Evolutionary conservation across 1,284 basidiomycete genomes (phyloP).

Genomic region (Schizophyllum commune): DNA sequence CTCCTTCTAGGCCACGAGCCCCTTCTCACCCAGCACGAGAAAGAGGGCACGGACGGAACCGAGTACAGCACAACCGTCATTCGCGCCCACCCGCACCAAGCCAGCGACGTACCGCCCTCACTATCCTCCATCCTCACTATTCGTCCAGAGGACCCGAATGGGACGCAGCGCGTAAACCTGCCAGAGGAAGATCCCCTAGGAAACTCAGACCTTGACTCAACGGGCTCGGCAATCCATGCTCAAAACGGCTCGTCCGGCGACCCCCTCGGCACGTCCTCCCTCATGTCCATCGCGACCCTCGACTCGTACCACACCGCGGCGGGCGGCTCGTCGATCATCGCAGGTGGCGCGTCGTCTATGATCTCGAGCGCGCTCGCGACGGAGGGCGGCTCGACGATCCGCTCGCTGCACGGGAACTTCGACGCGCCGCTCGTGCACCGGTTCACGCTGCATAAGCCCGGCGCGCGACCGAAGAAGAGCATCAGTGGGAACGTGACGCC

Average conservation of each 20-base stretch:
- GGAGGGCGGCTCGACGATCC: slow-evolving; percentile 63
- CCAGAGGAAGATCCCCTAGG: slow-evolving; percentile 23
- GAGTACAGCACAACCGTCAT: slow-evolving; percentile 67
- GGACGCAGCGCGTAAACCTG: slow-evolving; percentile 9
- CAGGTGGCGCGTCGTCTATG: slow-evolving; percentile 29
- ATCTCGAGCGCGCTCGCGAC: slow-evolving; percentile 60
- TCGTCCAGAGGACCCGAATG: slow-evolving; percentile 45
- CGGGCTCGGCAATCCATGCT: slow-evolving; percentile 18
- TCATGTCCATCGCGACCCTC: slow-evolving; percentile 53
- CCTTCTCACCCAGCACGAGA: slow-evolving; percentile 36
- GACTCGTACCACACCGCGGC: slow-evolving; percentile 65
- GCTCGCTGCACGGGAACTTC: slow-evolving; percentile 32
- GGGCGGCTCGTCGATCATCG: background rate
- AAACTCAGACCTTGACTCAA: slow-evolving; percentile 45
- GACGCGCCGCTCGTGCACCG: slow-evolving; percentile 60
- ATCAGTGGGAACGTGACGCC: slow-evolving; percentile 26
- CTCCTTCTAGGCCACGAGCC: slow-evolving; percentile 38
- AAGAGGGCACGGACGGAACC: slow-evolving; percentile 20
- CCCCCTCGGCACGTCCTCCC: slow-evolving; percentile 35
- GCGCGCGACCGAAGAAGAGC: slow-evolving; percentile 44
- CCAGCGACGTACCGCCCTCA: slow-evolving; percentile 36
- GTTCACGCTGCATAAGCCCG: slow-evolving; percentile 79
- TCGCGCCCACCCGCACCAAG: slow-evolving; percentile 35
- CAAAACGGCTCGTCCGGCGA: slow-evolving; percentile 14
- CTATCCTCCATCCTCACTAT: slow-evolving; percentile 71